Evolutionary conservation across 2,329 filamentous ascomycete species (phyloP), one percentile per base, ranked within the genome.

Genomic region (Venturia carpophila): DNA sequence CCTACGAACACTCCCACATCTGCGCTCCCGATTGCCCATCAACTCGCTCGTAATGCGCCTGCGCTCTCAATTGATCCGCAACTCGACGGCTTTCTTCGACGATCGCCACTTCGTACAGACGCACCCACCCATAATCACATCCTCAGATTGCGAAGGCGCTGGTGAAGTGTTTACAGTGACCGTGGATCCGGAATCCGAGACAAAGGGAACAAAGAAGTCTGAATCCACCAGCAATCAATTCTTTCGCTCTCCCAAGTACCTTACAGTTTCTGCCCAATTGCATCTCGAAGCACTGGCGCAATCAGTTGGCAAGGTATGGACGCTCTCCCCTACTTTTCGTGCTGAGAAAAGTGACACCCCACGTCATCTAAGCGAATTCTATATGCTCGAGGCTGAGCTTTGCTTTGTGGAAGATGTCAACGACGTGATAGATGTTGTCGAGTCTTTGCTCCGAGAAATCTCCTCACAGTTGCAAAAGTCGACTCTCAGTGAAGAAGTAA

Each of bases 371-470:
- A 96, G 91, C 78, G 94, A 99, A 73, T 97, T 99, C 72, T 97
- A 97, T 78, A 97, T 99, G 94, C 84, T 99, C 2, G 94, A 99
- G 76, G 92, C 88, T 19, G 94, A 99, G 75, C 80, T 92, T 73
- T 88, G 86, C 71, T 96, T 96, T 74, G 84, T 88, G 52, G 82
- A 89, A 60, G 79, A 86, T 68, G 80, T 96, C 69, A 78, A 83
- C 39, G 79, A 83, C 34, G 81, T 99, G 70, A 94, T 96, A 83
- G 80, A 87, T 65, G 75, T 93, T n/a, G 84, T 91, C 1, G 91
- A 97, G 75, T 80, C 87, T 64, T 86, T 96, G 82, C 79, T 97
- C 62, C 84, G 84, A 52, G 79, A 80, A 67, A 72, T 86, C 63
- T 82, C 83, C 4, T 76, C 75, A 7, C 77, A 79, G 21, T 71